Evolutionary conservation across 2,329 filamentous ascomycete species (phyloP), one percentile per base, ranked within the genome.

Genomic region (Aureobasidium pullulans): DNA sequence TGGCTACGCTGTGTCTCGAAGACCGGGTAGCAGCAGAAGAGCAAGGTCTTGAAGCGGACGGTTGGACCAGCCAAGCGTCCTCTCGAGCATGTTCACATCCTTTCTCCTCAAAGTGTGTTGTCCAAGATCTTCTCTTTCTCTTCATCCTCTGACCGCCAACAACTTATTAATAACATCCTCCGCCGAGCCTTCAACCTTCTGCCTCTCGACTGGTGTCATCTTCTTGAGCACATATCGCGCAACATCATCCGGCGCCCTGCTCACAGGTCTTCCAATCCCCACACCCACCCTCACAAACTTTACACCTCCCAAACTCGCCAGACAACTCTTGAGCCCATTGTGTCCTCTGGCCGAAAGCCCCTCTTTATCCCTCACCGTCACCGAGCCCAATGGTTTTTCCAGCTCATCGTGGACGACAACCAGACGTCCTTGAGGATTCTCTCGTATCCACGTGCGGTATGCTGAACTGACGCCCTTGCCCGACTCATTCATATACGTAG

Each of bases 401-500:
- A 97, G 75, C 71, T 97, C 93, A 71, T 97, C 93, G 71, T 97
- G 91, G 19, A 97, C 77, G 11, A 97, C 76, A 0, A 97, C 84
- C 15, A 99, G 73, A 3, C 77, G 74, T 3, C 78, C 75, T 40
- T 52, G 48, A 16, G 71, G 69, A 19, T 62, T 50, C 13, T 76
- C 13, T 76, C 65, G 76, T 64, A 63, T 66, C 74, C 61, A 84
- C n/a, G 82, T 76, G 42, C 78, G 79, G 78, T 87, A 91, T 1
- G 86, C 84, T 2, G 78, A 77, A 3, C 82, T 76, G 0, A 96
- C 81, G 61, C 86, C 88, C 0, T 80, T 78, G 0, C 94, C 94
- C 1, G 85, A 89, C 4, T 87, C 76, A 70, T 97, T 99, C 94
- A 99, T 97, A 36, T 86, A 75, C 0, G 83, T 84, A 0, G 87